These are phyloP conservation scores for Metarhizium brunneum DNA, from an alignment of 2,329 filamentous ascomycete species.

Conservation along the genomic window DNA sequence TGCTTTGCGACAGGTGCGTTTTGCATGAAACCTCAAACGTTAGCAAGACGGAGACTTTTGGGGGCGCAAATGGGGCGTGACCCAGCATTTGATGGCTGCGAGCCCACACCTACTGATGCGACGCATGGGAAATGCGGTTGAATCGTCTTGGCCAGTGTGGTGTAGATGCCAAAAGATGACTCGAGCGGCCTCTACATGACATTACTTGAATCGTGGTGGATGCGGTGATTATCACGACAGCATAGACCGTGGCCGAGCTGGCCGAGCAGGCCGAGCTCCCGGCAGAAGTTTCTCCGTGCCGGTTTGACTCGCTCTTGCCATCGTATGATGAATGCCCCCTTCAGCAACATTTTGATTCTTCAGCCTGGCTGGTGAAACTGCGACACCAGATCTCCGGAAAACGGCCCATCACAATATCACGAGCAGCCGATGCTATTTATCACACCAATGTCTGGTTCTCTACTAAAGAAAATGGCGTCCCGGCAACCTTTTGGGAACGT, in stretches of 20 bases:
- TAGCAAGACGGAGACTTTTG: conserved; percentile 18
- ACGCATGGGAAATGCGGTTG: background rate
- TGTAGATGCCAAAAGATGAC: background rate
- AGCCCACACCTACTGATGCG: background rate
- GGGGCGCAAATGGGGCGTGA: background rate
- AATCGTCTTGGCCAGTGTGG: background rate
- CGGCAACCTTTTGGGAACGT: too few relatives aligned
- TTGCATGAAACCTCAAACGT: conserved; percentile 39
- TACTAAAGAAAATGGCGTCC: background rate
- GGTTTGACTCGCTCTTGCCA: background rate
- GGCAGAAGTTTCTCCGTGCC: background rate
- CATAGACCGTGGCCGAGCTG: background rate
- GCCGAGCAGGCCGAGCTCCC: background rate
- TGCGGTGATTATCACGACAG: background rate
- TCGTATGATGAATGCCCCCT: background rate
- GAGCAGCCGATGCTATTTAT: background rate
- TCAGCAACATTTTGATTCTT: background rate
- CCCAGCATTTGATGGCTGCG: background rate
- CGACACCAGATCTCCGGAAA: background rate
- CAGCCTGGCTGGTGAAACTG: background rate
- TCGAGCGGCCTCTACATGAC: background rate
- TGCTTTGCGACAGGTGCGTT: conserved; percentile 17
- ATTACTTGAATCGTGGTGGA: background rate
- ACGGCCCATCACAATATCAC: background rate
- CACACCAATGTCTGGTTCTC: background rate